phyloP scores from a whole-genome alignment of 2,329 filamentous ascomycete genomes.

The Zymoseptoria ardabiliae region DNA sequence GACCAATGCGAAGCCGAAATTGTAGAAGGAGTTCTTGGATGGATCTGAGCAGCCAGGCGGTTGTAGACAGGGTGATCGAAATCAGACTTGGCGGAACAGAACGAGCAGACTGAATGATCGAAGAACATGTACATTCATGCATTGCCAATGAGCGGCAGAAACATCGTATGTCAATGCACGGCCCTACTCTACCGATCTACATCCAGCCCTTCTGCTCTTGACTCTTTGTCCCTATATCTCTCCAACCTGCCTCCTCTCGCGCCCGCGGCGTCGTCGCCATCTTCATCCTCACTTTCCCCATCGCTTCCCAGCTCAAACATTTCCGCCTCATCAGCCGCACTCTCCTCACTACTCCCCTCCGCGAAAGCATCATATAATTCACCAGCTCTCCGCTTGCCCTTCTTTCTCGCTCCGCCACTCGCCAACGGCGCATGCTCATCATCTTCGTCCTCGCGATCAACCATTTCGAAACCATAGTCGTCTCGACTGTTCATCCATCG shows the following conservation, averaged over 20 bases:
- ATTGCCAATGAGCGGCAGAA: neutral
- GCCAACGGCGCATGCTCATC: conserved; percentile 27
- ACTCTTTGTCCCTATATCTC: conserved; percentile 14
- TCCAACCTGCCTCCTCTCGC: conserved; percentile 6
- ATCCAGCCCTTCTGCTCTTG: conserved; percentile 1
- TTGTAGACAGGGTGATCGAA: neutral
- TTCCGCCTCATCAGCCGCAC: conserved; percentile 53
- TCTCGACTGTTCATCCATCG: conserved; percentile 50
- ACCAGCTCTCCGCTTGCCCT: conserved; percentile 56
- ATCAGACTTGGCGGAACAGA: neutral
- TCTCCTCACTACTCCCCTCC: conserved; percentile 74
- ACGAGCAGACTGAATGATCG: neutral
- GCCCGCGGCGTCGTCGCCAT: conserved; percentile 7
- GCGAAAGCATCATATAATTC: conserved; percentile 98
- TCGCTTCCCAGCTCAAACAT: conserved; percentile 19
- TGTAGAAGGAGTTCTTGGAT: neutral
- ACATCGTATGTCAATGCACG: neutral
- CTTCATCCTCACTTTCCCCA: conserved; percentile 18
- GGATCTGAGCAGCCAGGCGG: no score
- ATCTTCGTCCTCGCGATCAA: conserved; percentile 67
- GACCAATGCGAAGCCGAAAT: conserved; percentile 13
- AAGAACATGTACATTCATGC: neutral
- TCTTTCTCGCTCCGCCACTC: conserved; percentile 34
- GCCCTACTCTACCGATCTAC: neutral
- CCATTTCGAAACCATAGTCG: conserved; percentile 88